Conservation (phyloP, 1,139 yeast species). For the Zhuliangozyma blackwelliae region DNA sequence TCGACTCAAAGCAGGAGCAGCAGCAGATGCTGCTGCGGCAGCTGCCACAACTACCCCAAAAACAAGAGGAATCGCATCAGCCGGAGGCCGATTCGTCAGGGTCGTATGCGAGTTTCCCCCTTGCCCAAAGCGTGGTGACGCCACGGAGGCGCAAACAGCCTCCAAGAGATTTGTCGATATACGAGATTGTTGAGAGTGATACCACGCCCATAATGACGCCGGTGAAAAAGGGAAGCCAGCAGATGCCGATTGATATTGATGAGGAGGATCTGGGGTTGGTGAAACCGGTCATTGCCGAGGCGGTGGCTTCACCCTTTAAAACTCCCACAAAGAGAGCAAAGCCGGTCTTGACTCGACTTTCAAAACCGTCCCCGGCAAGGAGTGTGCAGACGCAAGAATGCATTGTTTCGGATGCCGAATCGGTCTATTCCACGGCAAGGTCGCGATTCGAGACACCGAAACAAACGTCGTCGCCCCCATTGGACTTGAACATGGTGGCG, state of each 20-base stretch:
- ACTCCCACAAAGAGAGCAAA: slow-evolving; percentile 14
- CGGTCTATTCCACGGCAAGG: slow-evolving; percentile 20
- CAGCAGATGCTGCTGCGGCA: too few relatives aligned
- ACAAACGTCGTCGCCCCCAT: slow-evolving; percentile 1
- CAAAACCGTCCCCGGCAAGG: not conserved
- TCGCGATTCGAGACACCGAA: slow-evolving; percentile 4
- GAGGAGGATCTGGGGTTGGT: too few relatives aligned
- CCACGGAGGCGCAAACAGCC: too few relatives aligned
- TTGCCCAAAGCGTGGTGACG: too few relatives aligned
- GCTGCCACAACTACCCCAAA: not conserved
- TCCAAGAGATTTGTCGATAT: not conserved
- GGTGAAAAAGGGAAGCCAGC: slow-evolving; percentile 1
- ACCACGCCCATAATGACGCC: slow-evolving; percentile 2
- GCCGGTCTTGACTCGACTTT: slow-evolving; percentile 2
- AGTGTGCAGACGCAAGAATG: slow-evolving; percentile 3
- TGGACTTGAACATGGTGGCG: not conserved
- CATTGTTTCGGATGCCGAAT: slow-evolving; percentile 8
- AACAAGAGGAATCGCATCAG: too few relatives aligned
- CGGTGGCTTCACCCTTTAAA: slow-evolving; percentile 7
- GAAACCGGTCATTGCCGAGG: too few relatives aligned
- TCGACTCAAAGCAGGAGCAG: slow-evolving; percentile 8
- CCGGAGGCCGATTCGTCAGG: too few relatives aligned
- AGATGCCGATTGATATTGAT: slow-evolving; percentile 1
- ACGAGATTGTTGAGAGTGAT: slow-evolving; percentile 6
- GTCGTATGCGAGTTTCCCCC: not conserved